Base-by-base conservation (phyloP, 371 early-diverging fungal species). In the Lichtheimia ornata region DNA sequence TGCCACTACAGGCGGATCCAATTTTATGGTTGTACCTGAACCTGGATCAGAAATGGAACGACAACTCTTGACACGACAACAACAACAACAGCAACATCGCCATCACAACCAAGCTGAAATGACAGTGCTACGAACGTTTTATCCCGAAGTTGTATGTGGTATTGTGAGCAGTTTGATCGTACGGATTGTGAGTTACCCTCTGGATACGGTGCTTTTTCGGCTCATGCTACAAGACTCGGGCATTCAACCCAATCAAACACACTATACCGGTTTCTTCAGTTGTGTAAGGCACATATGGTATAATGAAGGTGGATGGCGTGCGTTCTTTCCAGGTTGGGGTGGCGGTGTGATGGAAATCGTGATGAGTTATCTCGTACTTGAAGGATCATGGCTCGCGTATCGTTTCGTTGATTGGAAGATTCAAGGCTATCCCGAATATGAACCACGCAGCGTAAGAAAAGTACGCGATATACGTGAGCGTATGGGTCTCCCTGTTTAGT, bases 111-210 rank as follows among this genome's bases (percentile, higher is more conserved):
- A 40, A 24, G 30, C 41, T 35, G 52, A 62, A 50, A 41, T 55
- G 59, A 69, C 80, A 15, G 59, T 82, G 40, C 49, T 83, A 18
- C 79, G 77, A 45, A 79, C 82, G 17, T 86, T 79, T 52, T 86
- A 83, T 57, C 82, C 84, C 5, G 86, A 86, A 59, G 79, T 86
- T 54, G 83, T 77, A 14, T 82, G 81, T 56, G 82, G 82, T 25
- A 74, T 86, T 22, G 67, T 77, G 22, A 83, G 83, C 44, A 82
- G 80, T 51, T 79, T 86, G 52, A 41, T 84, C 9, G 76, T 82
- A 2, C 73, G 84, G 0, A 70, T 77, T 9, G 9, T 82, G 14
- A 73, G 77, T 42, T 84, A 83, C 62, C 86, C 86, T 0, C 52
- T 82, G 0, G 86, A 86, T 50, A 83, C 83, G 0, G 60, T 86